These are phyloP conservation scores for Neonectria coccinea DNA, from an alignment of 2,329 filamentous ascomycete genomes.

Conservation along the genomic window DNA sequence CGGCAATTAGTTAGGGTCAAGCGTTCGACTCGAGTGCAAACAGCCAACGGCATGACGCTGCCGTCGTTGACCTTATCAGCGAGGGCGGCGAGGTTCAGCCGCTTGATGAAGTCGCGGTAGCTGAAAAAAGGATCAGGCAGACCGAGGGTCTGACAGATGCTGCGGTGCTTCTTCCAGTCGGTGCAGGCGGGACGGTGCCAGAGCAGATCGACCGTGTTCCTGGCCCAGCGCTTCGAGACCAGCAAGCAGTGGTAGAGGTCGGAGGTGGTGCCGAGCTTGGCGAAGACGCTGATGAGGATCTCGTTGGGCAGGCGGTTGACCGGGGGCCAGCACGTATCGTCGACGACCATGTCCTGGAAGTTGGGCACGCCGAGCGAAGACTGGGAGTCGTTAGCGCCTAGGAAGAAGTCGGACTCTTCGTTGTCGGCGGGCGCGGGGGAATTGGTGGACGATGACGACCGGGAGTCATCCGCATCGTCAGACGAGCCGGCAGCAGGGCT, in stretches of 20 bases:
- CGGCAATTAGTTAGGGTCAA: slow-evolving; percentile 92
- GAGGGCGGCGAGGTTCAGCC: slow-evolving; percentile 88
- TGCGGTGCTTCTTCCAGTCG: slow-evolving; percentile 83
- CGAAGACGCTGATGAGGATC: slow-evolving; percentile 92
- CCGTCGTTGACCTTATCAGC: slow-evolving; percentile 85
- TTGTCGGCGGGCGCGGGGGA: slow-evolving; percentile 82
- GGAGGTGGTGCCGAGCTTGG: slow-evolving; percentile 78
- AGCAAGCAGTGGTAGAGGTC: slow-evolving; percentile 92
- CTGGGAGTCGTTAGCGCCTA: slow-evolving; percentile 88
- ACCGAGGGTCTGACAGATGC: slow-evolving; percentile 82
- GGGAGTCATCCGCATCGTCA: slow-evolving; percentile 63
- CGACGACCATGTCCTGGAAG: slow-evolving; percentile 78
- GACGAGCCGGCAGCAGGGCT: slow-evolving; percentile 40
- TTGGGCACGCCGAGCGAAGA: slow-evolving; percentile 88
- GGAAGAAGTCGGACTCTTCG: slow-evolving; percentile 94
- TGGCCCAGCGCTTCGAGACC: slow-evolving; percentile 93
- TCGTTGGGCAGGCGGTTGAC: slow-evolving; percentile 91
- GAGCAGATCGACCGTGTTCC: slow-evolving; percentile 90
- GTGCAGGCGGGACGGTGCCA: slow-evolving; percentile 96
- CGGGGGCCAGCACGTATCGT: slow-evolving; percentile 78
- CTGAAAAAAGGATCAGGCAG: slow-evolving; percentile 82
- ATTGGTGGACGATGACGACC: slow-evolving; percentile 76
- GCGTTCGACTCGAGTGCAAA: slow-evolving; percentile 92
- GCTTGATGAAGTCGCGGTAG: slow-evolving; percentile 90
- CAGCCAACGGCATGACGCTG: slow-evolving; percentile 82